Percentiles rank a stretch among this genome's conserved stretches.
phyloP scores from a whole-genome alignment of 192 early-diverging fungal genomes.

The Spinellus fusiger region DNA sequence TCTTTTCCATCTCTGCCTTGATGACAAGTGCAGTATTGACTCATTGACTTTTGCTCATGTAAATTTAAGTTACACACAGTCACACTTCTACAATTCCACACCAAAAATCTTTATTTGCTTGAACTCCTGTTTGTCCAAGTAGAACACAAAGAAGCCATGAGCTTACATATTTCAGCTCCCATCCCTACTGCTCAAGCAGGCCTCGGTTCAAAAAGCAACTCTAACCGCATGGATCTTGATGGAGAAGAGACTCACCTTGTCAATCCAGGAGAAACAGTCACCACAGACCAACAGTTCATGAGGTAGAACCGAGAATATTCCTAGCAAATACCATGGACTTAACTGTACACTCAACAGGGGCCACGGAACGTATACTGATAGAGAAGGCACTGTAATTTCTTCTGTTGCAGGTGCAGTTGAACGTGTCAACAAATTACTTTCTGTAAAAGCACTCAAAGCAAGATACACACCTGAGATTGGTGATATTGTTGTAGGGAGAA shows the following conservation, averaged over 20 bases:
- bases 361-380: constrained; percentile 82
- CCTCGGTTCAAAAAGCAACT: not conserved
- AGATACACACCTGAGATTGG: constrained; percentile 93
- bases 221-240: constrained; percentile 37
- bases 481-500: constrained; percentile 93
- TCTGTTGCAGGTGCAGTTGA: constrained; percentile 89
- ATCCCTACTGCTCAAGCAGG: not conserved
- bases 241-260: constrained; percentile 44
- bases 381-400: constrained; percentile 60
- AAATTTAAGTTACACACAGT: not conserved
- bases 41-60: no score
- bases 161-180: not conserved
- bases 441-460: constrained; percentile 80
- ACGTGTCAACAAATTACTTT: constrained; percentile 93
- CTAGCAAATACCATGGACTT: no score
- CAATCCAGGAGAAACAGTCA: constrained; percentile 74
- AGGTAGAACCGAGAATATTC: constrained; percentile 35
- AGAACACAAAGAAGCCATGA: not conserved
- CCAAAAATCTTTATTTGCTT: constrained; percentile 1
- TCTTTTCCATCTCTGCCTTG: no score
- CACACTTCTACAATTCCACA: not conserved
- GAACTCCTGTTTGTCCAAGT: not conserved
- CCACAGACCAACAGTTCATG: constrained; percentile 72
- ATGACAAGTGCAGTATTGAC: no score
- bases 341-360: constrained; percentile 46